Base-by-base conservation (phyloP, 371 early-diverging fungal species). In the Mucor plumbeus region DNA sequence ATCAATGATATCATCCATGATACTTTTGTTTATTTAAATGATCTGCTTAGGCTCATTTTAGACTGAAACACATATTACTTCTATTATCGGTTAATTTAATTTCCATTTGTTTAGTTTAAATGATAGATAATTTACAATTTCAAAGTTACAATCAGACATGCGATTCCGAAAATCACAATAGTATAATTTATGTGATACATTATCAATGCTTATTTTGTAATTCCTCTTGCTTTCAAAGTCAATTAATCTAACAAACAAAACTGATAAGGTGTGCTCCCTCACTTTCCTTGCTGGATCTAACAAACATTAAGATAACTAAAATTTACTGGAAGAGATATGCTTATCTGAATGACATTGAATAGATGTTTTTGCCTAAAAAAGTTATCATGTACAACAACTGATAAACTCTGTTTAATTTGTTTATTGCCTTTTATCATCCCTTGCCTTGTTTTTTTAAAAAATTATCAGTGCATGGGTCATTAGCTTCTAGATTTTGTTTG, bases 1-100 rank as follows among this genome's bases (percentile, higher is more conserved):
- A 53, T 26, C 53, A 14, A 53, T 53, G 53, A 53, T 53, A 53
- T 53, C 53, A 53, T 53, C 26, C 53, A 53, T 53, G 53, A 53
- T 53, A 53, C 53, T 13, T 47, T 53, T 53, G 26, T 53, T 53
- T 53, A 26, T 31, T 53, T 53, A 21, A 53, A 4, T 53, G 53
- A 53, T 53, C 53, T 53, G 53, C 53, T 53, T 31, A 53, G 26
- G 53, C 31, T 53, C 53, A 53, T 38, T 53, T 53, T 53, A 53
- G 53, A 53, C 31, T 53, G 53, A 53, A 53, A 53, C 53, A 53
- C 21, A 21, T 26, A 53, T 31, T 0, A 31, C 21, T 53, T 0
- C 53, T 13, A 11, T 4, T 53, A 21, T 6, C 31, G 53, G 53
- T 53, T 53, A 26, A 21, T 50, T 19, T 4, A n/a, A 19, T 38